A percentile compares a stretch with the other conserved stretches of the same genome.
phyloP scores from a whole-genome alignment of 768 basidiomycete genomes.

The Cantharellus cinnabarinus region DNA sequence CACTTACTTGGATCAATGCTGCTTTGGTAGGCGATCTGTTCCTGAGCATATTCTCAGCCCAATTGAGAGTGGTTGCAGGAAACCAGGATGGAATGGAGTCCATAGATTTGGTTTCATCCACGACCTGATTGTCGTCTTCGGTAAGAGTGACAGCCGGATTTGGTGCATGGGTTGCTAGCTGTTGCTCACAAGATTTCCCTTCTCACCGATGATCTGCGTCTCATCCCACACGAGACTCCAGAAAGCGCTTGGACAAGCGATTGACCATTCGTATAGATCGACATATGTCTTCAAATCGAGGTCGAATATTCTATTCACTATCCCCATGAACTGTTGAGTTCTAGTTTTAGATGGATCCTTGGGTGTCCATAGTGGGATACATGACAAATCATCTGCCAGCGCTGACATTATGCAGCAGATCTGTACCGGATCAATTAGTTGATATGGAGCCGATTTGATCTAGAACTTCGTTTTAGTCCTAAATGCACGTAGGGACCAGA shows the following conservation, averaged over 20 bases:
- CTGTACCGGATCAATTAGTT: no score
- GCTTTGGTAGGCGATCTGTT: constrained; percentile 34
- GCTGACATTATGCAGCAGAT: no score
- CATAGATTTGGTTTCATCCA: constrained; percentile 33
- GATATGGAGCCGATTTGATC: no score
- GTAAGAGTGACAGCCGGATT: no score
- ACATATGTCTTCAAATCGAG: constrained; percentile 32
- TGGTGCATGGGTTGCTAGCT: neutral
- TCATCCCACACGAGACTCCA: constrained; percentile 61
- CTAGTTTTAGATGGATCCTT: neutral
- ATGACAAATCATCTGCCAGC: no score
- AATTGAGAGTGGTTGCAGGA: constrained; percentile 42
- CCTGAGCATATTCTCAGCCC: constrained; percentile 63
- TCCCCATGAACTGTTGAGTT: neutral
- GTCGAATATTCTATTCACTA: constrained; percentile 28
- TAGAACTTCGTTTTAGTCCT: no score
- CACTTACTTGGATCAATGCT: constrained; percentile 53
- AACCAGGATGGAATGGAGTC: constrained; percentile 55
- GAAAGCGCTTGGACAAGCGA: constrained; percentile 26
- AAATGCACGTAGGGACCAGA: no score
- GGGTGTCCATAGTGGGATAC: neutral
- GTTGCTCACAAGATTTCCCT: constrained; percentile 19
- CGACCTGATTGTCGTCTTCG: constrained; percentile 11
- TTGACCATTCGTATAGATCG: constrained; percentile 51
- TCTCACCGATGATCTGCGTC: constrained; percentile 37